Conservation (phyloP, 106 monocot species). For the Dioscorea dumetorum region DNA sequence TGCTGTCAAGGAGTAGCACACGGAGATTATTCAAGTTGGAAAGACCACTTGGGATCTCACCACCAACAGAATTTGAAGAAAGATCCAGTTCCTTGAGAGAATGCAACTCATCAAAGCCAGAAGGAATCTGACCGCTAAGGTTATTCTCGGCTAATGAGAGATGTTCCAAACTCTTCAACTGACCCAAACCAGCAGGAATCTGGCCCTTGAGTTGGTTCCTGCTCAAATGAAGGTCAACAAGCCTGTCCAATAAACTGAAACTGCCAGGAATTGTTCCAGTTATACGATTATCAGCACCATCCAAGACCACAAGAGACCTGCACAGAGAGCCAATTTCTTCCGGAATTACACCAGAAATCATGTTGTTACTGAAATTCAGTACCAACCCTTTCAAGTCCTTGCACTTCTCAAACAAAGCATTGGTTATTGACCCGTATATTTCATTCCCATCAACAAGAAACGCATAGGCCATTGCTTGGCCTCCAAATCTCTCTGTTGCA, state of each 20-base stretch:
- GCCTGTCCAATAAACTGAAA: slow-evolving; percentile 31
- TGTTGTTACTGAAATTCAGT: slow-evolving; percentile 45
- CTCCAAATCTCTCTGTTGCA: slow-evolving; percentile 28
- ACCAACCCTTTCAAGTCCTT: slow-evolving; percentile 41
- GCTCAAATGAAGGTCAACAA: slow-evolving; percentile 50
- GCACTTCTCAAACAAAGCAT: slow-evolving; percentile 56
- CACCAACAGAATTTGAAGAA: slow-evolving; percentile 65
- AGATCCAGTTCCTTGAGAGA: slow-evolving; percentile 63
- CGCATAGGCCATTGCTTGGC: slow-evolving; percentile 34
- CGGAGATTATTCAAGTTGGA: slow-evolving; percentile 49
- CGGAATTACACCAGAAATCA: slow-evolving; percentile 51
- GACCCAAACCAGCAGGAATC: slow-evolving; percentile 49
- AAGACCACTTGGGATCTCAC: slow-evolving; percentile 57
- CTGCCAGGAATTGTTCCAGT: slow-evolving; percentile 47
- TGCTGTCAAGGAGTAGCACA: slow-evolving; percentile 54
- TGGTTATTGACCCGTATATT: slow-evolving; percentile 44
- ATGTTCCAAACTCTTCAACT: slow-evolving; percentile 45
- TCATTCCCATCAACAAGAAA: slow-evolving; percentile 49
- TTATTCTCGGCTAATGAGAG: slow-evolving; percentile 62
- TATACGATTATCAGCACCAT: slow-evolving; percentile 49
- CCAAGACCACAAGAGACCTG: slow-evolving; percentile 42
- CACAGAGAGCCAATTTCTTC: slow-evolving; percentile 33
- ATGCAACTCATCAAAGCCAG: slow-evolving; percentile 30
- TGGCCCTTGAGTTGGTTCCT: slow-evolving; percentile 36
- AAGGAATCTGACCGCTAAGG: slow-evolving; percentile 49